These are phyloP conservation scores for Venturia oleaginea DNA, from an alignment of 2,329 filamentous ascomycete species.

Conservation along the genomic window DNA sequence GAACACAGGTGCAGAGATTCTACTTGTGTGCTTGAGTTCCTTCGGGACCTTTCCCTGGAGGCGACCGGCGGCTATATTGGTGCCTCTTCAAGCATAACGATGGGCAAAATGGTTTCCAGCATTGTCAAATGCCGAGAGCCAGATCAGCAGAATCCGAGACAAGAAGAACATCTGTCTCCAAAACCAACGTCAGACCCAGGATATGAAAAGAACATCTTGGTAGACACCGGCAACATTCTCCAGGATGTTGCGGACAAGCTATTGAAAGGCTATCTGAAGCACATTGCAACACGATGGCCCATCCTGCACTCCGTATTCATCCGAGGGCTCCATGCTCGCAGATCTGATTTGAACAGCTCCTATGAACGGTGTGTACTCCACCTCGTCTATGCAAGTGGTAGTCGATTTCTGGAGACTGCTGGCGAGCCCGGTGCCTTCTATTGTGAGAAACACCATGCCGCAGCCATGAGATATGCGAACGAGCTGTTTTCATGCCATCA, in stretches of 20 bases:
- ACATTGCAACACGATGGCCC: conserved; percentile 22
- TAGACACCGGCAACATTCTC: not conserved
- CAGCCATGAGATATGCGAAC: conserved; percentile 26
- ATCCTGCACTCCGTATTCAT: conserved; percentile 20
- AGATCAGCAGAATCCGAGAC: conserved; percentile 1
- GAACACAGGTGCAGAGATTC: not conserved
- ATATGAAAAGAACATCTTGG: not conserved
- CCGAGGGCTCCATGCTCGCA: conserved; percentile 19
- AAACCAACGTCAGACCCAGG: not conserved
- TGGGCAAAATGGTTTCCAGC: conserved; percentile 19
- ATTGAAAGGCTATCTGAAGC: conserved; percentile 20
- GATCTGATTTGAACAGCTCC: conserved; percentile 16
- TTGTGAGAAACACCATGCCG: conserved; percentile 24
- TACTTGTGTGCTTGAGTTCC: conserved; percentile 13
- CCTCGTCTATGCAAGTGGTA: conserved; percentile 25
- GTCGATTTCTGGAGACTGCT: conserved; percentile 24
- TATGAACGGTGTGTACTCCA: conserved; percentile 19
- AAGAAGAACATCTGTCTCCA: conserved; percentile 10
- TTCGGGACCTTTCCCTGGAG: conserved; percentile 20
- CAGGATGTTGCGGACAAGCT: conserved; percentile 20
- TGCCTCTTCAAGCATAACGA: conserved; percentile 20
- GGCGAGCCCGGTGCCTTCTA: conserved; percentile 23
- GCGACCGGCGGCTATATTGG: conserved; percentile 20
- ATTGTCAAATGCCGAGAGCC: conserved; percentile 17
- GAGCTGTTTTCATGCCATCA: conserved; percentile 27